Evolutionary conservation across 257 asterid species (phyloP).

Genomic region (Nicotiana sylvestris): DNA sequence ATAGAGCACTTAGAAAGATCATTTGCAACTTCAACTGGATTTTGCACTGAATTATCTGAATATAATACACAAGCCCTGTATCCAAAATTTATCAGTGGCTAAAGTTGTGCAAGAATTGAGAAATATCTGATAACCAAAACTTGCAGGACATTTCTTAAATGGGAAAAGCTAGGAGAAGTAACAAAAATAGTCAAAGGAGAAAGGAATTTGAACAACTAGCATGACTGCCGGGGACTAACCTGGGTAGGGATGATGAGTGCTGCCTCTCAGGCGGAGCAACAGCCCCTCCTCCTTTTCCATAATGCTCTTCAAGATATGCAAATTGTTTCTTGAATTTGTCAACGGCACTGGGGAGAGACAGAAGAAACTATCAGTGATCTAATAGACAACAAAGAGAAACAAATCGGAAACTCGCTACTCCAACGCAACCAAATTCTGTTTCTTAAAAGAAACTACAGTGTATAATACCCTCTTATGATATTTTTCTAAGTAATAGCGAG

Average conservation of each 20-base stretch:
- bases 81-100: constrained; percentile 16
- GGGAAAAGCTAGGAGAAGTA: not conserved
- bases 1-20: constrained; percentile 72
- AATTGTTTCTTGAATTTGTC: constrained; percentile 97
- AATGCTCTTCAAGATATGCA: constrained; percentile 91
- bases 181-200: not conserved
- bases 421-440: not conserved
- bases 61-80: constrained; percentile 72
- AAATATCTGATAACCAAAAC: not conserved
- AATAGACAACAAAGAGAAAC: no score
- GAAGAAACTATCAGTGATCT: constrained; percentile 4
- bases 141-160: not conserved
- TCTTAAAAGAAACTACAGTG: not conserved
- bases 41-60: constrained; percentile 54
- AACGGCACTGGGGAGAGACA: constrained; percentile 58
- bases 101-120: not conserved
- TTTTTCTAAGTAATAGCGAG: not conserved
- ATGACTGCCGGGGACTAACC: constrained; percentile 25
- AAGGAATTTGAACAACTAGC: not conserved
- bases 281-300: constrained; percentile 59
- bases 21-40: constrained; percentile 45
- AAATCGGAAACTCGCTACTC: no score
- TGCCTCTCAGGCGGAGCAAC: constrained; percentile 92
- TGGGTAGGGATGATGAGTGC: constrained; percentile 91
- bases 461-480: not conserved